These are phyloP conservation scores for Tetracladium marchalianum DNA, from an alignment of 495 filamentous ascomycete species.

Conservation along the genomic window DNA sequence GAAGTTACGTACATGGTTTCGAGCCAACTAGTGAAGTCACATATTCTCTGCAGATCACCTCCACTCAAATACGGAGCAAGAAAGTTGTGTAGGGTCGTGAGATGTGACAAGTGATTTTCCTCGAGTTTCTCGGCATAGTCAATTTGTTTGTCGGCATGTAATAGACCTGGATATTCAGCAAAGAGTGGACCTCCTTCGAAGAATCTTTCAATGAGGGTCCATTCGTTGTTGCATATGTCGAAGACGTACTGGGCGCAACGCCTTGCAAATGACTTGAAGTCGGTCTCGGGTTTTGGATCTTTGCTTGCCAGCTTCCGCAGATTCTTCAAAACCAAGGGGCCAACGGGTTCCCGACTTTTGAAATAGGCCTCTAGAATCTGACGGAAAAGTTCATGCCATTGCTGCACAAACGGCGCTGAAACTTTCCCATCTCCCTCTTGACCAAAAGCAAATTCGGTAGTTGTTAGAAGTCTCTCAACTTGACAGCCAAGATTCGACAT, in stretches of 20 bases:
- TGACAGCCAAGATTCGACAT: slow-evolving; percentile 56
- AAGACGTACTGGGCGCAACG: slow-evolving; percentile 31
- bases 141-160: slow-evolving; percentile 26
- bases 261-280: slow-evolving; percentile 40
- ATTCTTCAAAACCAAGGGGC: slow-evolving; percentile 26
- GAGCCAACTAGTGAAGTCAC: slow-evolving; percentile 69
- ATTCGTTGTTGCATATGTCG: slow-evolving; percentile 38
- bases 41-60: slow-evolving; percentile 42
- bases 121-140: slow-evolving; percentile 35
- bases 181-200: slow-evolving; percentile 40
- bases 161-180: slow-evolving; percentile 33
- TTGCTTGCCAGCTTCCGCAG: slow-evolving; percentile 34
- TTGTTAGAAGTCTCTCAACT: slow-evolving; percentile 54
- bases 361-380: slow-evolving; percentile 49
- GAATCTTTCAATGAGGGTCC: slow-evolving; percentile 32
- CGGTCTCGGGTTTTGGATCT: slow-evolving; percentile 43
- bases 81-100: slow-evolving; percentile 27
- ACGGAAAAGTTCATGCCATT: slow-evolving; percentile 49
- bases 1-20: slow-evolving; percentile 72
- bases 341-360: slow-evolving; percentile 45
- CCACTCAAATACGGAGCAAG: slow-evolving; percentile 32
- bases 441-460: slow-evolving; percentile 49
- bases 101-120: slow-evolving; percentile 20
- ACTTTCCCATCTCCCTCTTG: slow-evolving; percentile 59
- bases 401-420: slow-evolving; percentile 54